Evolutionary conservation across 169 alveolate species (phyloP).

Genomic region (Eimeria praecox): DNA sequence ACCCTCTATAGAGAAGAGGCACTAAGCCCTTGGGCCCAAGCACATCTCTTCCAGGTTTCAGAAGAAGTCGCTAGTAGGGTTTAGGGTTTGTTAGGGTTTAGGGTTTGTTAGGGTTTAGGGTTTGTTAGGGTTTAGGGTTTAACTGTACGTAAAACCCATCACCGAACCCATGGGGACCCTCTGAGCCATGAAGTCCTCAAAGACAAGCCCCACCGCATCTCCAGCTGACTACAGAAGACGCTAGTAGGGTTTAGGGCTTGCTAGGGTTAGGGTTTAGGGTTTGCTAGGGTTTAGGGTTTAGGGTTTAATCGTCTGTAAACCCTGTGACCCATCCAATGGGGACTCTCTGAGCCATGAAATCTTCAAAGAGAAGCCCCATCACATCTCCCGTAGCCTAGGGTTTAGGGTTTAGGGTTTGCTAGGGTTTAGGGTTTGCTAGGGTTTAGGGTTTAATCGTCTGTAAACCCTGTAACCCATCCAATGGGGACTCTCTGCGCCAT

Average conservation of each 20-base stretch:
- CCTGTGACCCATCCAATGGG: slow-evolving; percentile 62
- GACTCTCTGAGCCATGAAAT: slow-evolving; percentile 72
- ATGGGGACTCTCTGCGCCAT: slow-evolving; percentile 75
- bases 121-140: background rate
- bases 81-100: too few relatives aligned
- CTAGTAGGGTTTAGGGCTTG: too few relatives aligned
- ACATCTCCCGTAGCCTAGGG: too few relatives aligned
- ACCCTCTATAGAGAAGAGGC: too few relatives aligned
- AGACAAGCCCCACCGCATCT: too few relatives aligned
- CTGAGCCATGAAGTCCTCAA: slow-evolving; percentile 76
- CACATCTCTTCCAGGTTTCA: too few relatives aligned
- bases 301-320: slow-evolving; percentile 58
- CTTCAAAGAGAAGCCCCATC: too few relatives aligned
- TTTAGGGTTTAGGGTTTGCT: background rate
- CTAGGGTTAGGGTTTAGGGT: background rate
- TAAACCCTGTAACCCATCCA: slow-evolving; percentile 41
- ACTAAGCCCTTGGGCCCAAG: too few relatives aligned
- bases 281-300: background rate
- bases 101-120: too few relatives aligned
- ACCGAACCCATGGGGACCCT: slow-evolving; percentile 61
- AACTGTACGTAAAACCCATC: slow-evolving; percentile 53
- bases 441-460: slow-evolving; percentile 49
- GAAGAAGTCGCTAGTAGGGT: too few relatives aligned
- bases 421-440: background rate
- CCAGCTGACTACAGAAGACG: too few relatives aligned